Conservation (phyloP, 495 filamentous ascomycete species). For the Geoglossum glabrum region DNA sequence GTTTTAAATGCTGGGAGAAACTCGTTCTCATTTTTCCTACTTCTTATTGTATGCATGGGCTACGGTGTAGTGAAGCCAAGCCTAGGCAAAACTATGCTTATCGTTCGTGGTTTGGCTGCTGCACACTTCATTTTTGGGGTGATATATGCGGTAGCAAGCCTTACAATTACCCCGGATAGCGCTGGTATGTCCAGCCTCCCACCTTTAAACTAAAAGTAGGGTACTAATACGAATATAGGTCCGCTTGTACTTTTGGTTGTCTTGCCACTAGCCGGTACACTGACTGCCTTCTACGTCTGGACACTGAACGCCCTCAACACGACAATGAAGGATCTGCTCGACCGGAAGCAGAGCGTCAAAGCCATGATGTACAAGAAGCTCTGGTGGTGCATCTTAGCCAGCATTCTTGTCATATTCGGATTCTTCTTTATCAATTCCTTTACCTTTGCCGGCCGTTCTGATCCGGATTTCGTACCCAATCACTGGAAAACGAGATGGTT, state of each 20-base stretch:
- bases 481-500: constrained; percentile 98
- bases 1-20: constrained; percentile 85
- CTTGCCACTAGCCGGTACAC: constrained; percentile 71
- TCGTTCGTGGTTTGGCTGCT: constrained; percentile 75
- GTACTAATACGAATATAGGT: constrained; percentile 29
- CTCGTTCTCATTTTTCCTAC: constrained; percentile 95
- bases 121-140: constrained; percentile 90
- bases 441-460: constrained; percentile 61
- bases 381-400: constrained; percentile 90
- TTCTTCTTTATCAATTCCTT: constrained; percentile 96
- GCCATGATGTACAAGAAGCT: constrained; percentile 94
- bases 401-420: constrained; percentile 84
- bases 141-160: constrained; percentile 74
- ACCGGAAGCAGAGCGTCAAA: constrained; percentile 86
- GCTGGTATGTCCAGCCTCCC: constrained; percentile 24
- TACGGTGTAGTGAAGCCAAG: constrained; percentile 94
- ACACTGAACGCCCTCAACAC: constrained; percentile 85
- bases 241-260: constrained; percentile 91
- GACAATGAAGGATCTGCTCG: constrained; percentile 87
- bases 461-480: constrained; percentile 76
- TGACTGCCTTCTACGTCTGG: constrained; percentile 98
- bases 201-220: not conserved
- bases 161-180: constrained; percentile 67
- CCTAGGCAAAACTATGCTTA: constrained; percentile 86
- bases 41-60: constrained; percentile 98